These are phyloP conservation scores for Mucor circinelloides DNA, from an alignment of 371 early-diverging fungal species.

Conservation along the genomic window DNA sequence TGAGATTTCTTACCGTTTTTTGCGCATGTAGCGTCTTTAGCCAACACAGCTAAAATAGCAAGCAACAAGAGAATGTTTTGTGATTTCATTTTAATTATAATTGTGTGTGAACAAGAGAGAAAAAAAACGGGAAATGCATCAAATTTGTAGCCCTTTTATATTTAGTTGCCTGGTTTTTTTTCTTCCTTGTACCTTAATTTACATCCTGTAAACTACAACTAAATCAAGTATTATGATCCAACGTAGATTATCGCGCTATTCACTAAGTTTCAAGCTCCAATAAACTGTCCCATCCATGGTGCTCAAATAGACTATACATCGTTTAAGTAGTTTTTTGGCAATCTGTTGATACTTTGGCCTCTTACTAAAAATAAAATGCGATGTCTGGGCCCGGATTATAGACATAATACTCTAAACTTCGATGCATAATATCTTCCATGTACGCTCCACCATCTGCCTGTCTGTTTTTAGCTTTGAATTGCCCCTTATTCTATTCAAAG, in stretches of 20 bases:
- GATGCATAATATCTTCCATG: background rate
- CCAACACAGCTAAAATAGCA: conserved; percentile 11
- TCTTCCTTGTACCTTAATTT: background rate
- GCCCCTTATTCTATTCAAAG: background rate
- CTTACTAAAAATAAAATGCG: background rate
- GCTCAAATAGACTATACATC: background rate
- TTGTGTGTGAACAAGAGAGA: background rate
- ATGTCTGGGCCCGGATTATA: background rate
- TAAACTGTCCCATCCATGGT: background rate
- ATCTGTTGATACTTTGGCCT: background rate
- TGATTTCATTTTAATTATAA: conserved; percentile 12
- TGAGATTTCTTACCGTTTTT: background rate
- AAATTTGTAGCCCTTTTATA: conserved; percentile 3
- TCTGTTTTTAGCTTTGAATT: background rate
- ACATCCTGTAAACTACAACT: background rate
- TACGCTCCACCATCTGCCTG: background rate
- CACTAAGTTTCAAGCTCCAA: background rate
- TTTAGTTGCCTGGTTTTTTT: background rate
- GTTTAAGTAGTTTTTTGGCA: background rate
- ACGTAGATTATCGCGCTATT: background rate
- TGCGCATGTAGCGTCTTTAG: conserved; percentile 5
- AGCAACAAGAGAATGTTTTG: conserved; percentile 15
- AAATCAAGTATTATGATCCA: background rate
- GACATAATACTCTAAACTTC: background rate
- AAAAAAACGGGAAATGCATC: background rate